Conservation (phyloP, 768 basidiomycete genomes). For the Sistotremastrum niveocremeum region DNA sequence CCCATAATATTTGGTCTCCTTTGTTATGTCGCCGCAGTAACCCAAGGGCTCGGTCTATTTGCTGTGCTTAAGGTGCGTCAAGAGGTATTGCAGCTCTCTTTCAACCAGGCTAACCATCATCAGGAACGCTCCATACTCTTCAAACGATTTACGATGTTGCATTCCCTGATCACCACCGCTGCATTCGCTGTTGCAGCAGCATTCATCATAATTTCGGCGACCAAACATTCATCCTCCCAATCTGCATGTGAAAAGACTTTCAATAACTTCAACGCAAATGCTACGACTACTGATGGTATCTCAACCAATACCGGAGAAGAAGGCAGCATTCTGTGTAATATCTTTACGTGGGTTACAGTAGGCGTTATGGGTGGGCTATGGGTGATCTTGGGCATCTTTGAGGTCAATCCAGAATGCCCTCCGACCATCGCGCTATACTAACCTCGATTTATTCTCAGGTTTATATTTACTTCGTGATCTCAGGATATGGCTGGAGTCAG, state of each 20-base stretch:
- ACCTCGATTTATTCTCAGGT: not conserved
- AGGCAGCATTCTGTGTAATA: constrained; percentile 65
- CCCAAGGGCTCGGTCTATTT: constrained; percentile 77
- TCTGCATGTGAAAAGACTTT: constrained; percentile 38
- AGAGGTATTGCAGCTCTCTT: too few species aligned
- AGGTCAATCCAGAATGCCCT: constrained; percentile 35
- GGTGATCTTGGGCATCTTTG: constrained; percentile 63
- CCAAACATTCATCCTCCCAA: constrained; percentile 61
- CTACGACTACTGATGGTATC: constrained; percentile 13
- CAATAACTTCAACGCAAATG: constrained; percentile 36
- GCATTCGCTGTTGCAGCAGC: constrained; percentile 69
- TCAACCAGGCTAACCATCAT: not conserved
- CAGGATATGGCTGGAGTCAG: constrained; percentile 60
- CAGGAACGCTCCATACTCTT: constrained; percentile 59
- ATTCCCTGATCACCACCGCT: constrained; percentile 36
- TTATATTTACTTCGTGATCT: constrained; percentile 12
- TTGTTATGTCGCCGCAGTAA: constrained; percentile 59
- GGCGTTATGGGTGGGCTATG: constrained; percentile 87
- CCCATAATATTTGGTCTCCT: constrained; percentile 59
- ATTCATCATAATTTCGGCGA: constrained; percentile 72
- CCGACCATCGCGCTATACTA: not conserved
- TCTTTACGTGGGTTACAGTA: constrained; percentile 87
- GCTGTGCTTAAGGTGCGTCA: constrained; percentile 61
- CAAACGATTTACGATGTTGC: constrained; percentile 55
- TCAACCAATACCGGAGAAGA: constrained; percentile 26